phyloP scores from a whole-genome alignment of 768 basidiomycete genomes.

The Mycena galericulata region DNA sequence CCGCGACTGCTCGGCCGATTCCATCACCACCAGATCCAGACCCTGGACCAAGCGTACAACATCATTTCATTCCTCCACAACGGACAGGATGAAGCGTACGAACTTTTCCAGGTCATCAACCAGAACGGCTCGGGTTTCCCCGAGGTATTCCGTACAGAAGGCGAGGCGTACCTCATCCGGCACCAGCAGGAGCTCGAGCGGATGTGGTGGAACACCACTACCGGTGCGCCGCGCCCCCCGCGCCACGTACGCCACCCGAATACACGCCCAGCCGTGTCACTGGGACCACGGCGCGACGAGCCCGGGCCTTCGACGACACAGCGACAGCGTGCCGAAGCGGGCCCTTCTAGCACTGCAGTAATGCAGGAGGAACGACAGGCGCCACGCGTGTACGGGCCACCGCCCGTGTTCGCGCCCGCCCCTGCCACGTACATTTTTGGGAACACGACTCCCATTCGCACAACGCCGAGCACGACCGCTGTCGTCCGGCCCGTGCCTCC shows the following conservation, averaged over 20 bases:
- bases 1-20: background rate
- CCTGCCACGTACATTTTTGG: no score
- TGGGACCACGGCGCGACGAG: no score
- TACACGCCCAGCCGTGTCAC: background rate
- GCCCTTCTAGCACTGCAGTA: no score
- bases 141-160: background rate
- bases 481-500: no score
- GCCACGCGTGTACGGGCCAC: no score
- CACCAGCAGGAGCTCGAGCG: conserved; percentile 7
- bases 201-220: background rate
- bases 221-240: background rate
- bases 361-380: no score
- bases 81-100: background rate
- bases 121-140: background rate
- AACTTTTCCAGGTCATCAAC: background rate
- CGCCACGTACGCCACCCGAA: background rate
- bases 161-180: background rate
- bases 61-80: background rate
- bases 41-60: conserved; percentile 4
- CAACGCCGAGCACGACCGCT: no score
- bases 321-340: no score
- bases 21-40: background rate
- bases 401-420: no score
- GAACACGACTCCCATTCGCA: no score
- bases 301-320: no score